Evolutionary conservation across 202 grass and related monocot species (phyloP).

Genomic region (Carex sylvatica): DNA sequence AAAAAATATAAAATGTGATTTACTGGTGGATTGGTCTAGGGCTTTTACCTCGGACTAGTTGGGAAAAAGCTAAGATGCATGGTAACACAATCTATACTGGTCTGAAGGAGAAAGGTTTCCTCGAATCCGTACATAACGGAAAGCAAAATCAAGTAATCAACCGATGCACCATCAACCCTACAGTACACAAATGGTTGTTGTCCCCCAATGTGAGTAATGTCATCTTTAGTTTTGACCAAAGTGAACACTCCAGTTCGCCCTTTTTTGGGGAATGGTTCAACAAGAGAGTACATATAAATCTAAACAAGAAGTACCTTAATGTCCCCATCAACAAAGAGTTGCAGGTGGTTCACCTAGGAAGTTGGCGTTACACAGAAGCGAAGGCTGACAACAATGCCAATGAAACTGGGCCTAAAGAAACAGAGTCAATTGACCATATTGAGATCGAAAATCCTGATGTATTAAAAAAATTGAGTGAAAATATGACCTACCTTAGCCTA

Average conservation of each 20-base stretch:
- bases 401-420: too few species aligned
- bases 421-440: not conserved
- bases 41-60: not conserved
- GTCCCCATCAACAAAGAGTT: too few species aligned
- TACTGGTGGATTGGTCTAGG: conserved; percentile 64
- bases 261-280: too few species aligned
- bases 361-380: too few species aligned
- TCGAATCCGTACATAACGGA: conserved; percentile 23
- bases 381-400: too few species aligned
- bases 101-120: conserved; percentile 32
- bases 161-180: conserved; percentile 40
- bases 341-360: too few species aligned
- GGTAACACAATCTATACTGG: not conserved
- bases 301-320: not conserved
- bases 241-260: too few species aligned
- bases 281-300: not conserved
- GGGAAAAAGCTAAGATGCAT: too few species aligned
- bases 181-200: not conserved
- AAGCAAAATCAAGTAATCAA: conserved; percentile 22
- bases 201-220: not conserved
- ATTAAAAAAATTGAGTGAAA: conserved; percentile 30
- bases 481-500: conserved; percentile 48
- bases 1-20: too few species aligned
- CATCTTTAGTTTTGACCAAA: too few species aligned
- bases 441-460: not conserved